phyloP scores from a whole-genome alignment of 257 asterid genomes.

The Petrea volubilis region DNA sequence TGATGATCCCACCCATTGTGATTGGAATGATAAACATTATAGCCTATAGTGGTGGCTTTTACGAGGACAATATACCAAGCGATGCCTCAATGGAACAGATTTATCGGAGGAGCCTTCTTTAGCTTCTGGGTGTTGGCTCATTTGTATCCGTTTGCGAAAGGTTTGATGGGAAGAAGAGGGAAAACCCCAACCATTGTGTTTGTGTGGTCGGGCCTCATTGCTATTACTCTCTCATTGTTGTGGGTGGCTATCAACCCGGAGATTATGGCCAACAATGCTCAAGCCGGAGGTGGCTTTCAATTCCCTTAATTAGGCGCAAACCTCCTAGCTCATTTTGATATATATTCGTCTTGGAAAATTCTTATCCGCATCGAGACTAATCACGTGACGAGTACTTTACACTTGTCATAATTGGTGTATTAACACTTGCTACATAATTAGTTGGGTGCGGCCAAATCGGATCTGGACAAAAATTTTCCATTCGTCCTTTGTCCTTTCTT shows the following conservation, averaged over 20 bases:
- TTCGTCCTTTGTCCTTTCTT: no score
- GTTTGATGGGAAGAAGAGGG: constrained; percentile 63
- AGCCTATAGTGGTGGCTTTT: constrained; percentile 52
- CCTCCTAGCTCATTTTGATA: no score
- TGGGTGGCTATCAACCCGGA: constrained; percentile 50
- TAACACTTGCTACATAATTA: no score
- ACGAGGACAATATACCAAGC: constrained; percentile 47
- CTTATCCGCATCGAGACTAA: no score
- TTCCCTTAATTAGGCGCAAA: no score
- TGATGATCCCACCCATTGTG: constrained; percentile 70
- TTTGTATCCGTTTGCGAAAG: constrained; percentile 62
- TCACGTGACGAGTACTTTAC: no score
- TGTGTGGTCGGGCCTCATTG: constrained; percentile 68
- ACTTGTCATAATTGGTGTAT: no score
- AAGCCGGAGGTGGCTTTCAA: no score
- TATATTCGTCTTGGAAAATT: no score
- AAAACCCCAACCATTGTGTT: constrained; percentile 64
- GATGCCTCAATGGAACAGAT: constrained; percentile 59
- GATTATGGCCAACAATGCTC: no score
- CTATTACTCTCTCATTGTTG: constrained; percentile 55
- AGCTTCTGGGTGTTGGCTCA: constrained; percentile 74
- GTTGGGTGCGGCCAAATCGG: no score
- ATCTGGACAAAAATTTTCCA: no score
- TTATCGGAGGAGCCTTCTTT: constrained; percentile 63
- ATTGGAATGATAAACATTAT: constrained; percentile 57